Evolutionary conservation across 129 eudicot species (phyloP).

Genomic region (Mikania micrantha): DNA sequence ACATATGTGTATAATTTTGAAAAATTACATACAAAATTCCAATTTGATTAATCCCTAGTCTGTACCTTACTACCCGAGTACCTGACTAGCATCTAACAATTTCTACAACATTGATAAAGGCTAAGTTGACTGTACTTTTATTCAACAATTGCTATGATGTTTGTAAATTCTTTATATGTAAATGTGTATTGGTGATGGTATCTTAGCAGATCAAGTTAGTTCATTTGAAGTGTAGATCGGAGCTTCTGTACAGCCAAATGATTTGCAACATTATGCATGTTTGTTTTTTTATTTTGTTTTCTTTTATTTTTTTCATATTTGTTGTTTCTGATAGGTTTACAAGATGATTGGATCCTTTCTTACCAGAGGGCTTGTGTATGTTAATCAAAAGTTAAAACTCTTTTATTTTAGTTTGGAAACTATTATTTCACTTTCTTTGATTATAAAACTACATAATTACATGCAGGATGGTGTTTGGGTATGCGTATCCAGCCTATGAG

Average conservation of each 20-base stretch:
- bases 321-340: slow-evolving; percentile 34
- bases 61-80: too few relatives aligned
- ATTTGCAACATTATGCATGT: not conserved
- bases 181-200: slow-evolving; percentile 1
- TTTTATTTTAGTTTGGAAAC: not conserved
- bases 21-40: too few relatives aligned
- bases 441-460: not conserved
- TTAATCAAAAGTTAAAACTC: slow-evolving; percentile 2
- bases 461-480: slow-evolving; percentile 81
- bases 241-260: not conserved
- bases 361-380: slow-evolving; percentile 94
- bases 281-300: not conserved
- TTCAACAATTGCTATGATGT: not conserved
- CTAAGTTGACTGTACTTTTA: not conserved
- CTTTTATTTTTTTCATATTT: slow-evolving; percentile 3
- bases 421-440: not conserved
- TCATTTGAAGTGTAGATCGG: not conserved
- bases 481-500: slow-evolving; percentile 95
- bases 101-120: not conserved
- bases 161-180: not conserved
- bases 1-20: too few relatives aligned
- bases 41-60: too few relatives aligned
- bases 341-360: slow-evolving; percentile 89
- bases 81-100: too few relatives aligned
- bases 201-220: not conserved